Evolutionary conservation across 495 filamentous ascomycete genomes (phyloP).

Genomic region (Mycothermus thermophilus): DNA sequence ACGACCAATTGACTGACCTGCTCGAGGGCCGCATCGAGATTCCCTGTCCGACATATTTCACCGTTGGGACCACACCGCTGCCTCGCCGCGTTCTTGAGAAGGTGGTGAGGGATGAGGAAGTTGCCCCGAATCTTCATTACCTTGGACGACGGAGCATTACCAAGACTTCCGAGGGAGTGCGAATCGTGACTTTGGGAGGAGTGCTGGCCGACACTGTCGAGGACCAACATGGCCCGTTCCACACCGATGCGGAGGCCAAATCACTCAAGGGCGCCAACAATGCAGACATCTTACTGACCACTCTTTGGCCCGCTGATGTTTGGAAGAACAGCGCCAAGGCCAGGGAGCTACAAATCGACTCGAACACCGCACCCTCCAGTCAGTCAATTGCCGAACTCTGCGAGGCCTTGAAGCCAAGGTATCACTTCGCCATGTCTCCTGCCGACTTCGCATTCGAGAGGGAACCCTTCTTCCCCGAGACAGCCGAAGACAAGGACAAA

Average conservation of each 20-base stretch:
- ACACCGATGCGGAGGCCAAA: conserved; percentile 64
- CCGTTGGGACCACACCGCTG: conserved; percentile 52
- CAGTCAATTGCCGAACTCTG: conserved; percentile 59
- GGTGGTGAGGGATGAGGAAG: conserved; percentile 56
- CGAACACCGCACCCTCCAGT: conserved; percentile 24
- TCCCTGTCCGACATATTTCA: conserved; percentile 77
- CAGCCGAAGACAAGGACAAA: conserved; percentile 16
- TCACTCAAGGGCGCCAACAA: conserved; percentile 55
- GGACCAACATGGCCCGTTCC: conserved; percentile 52
- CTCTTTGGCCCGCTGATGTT: conserved; percentile 66
- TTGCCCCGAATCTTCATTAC: conserved; percentile 78
- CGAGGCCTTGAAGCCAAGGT: conserved; percentile 62
- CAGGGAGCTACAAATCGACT: conserved; percentile 34
- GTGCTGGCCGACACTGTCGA: conserved; percentile 40
- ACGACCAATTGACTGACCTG: conserved; percentile 47
- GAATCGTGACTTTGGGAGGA: conserved; percentile 72
- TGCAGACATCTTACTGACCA: conserved; percentile 76
- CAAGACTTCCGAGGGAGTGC: conserved; percentile 80
- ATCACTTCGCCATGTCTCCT: conserved; percentile 66
- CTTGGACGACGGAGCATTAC: conserved; percentile 71
- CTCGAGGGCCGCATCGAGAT: conserved; percentile 56
- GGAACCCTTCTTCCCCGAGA: conserved; percentile 73
- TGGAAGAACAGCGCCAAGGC: conserved; percentile 38
- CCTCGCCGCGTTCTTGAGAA: conserved; percentile 54
- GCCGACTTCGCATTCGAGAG: conserved; percentile 62